Base-by-base conservation (phyloP, 768 basidiomycete genomes). In the Suillus subluteus region DNA sequence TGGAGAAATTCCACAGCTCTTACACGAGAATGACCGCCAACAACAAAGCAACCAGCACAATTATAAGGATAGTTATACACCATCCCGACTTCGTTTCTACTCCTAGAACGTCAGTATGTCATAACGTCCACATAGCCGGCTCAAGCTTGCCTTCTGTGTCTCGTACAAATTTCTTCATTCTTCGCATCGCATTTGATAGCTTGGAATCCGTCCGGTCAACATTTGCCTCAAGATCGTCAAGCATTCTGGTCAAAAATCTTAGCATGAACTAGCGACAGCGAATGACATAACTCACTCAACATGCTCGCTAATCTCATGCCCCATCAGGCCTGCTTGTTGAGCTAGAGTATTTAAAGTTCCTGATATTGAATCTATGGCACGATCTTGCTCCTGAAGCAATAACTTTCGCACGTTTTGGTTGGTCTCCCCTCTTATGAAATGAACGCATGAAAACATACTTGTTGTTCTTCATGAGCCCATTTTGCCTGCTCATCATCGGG, bases 261-360 rank as follows among this genome's bases (percentile, higher is more conserved):
- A 55, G 48, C 30, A 8, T 50, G 46, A n/a, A 26, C 62, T 55
- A 58, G 23, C 30, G 37, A 6, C 37, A 77, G 56, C 23, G 23
- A 43, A 41, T 3, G 61, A 67, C 76, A 41, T n/a, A 38, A 72
- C 88, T 68, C 68, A 97, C 97, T 94, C 94, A 70, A 91, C 93
- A 72, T 99, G 98, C 74, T 96, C 95, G 11, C 76, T 82, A 61
- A 99, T 93, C 75, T 99, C 98, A 65, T 88, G 88, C 0, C 97
- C 97, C 88, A 99, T 99, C 40, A 98, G 81, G 13, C 91, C 92
- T 0, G 98, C 98, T 79, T 99, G 98, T 69, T 93, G 90, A 0
- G 91, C 90, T 8, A 99, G 81, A 0, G 91, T 96, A 65, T 75
- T 88, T 63, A 99, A 78, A 2, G 96, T 96, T 0, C 95, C 95